phyloP scores from a whole-genome alignment of 2,329 filamentous ascomycete species.

The Ceratocystis cacaofunesta region DNA sequence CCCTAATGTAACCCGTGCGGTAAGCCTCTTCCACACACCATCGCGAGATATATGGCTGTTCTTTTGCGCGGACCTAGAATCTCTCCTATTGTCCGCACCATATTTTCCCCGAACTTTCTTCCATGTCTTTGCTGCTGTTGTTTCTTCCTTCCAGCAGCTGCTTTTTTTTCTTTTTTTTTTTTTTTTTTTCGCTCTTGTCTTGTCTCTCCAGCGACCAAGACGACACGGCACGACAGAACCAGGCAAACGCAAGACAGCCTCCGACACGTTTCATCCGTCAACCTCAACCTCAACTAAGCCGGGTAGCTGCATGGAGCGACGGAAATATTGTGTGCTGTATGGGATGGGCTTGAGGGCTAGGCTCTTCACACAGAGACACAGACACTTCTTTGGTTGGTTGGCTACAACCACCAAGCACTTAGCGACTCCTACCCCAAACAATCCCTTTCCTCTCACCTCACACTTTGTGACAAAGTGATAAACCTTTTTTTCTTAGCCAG shows the following conservation, averaged over 20 bases:
- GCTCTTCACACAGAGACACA: neutral
- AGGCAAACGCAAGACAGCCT: neutral
- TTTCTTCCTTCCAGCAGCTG: neutral
- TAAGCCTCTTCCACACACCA: neutral
- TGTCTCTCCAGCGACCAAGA: neutral
- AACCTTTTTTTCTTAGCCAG: neutral
- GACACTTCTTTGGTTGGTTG: neutral
- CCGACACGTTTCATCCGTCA: neutral
- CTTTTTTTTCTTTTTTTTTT: neutral
- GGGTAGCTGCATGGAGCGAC: neutral
- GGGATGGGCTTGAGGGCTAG: neutral
- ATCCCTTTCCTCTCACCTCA: neutral
- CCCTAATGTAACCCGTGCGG: neutral
- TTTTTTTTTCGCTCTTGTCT: neutral
- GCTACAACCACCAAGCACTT: neutral
- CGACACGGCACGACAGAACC: too few relatives aligned
- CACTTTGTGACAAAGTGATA: neutral
- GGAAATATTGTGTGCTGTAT: neutral
- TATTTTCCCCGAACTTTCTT: neutral
- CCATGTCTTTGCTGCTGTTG: neutral
- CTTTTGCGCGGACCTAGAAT: neutral
- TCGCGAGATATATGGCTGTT: neutral
- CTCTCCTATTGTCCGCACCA: neutral
- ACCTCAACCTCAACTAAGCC: neutral
- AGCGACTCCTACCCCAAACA: neutral